Evolutionary conservation across 768 basidiomycete genomes (phyloP), one percentile per base, ranked within the genome.

Genomic region (Boletus rubroflammeus): DNA sequence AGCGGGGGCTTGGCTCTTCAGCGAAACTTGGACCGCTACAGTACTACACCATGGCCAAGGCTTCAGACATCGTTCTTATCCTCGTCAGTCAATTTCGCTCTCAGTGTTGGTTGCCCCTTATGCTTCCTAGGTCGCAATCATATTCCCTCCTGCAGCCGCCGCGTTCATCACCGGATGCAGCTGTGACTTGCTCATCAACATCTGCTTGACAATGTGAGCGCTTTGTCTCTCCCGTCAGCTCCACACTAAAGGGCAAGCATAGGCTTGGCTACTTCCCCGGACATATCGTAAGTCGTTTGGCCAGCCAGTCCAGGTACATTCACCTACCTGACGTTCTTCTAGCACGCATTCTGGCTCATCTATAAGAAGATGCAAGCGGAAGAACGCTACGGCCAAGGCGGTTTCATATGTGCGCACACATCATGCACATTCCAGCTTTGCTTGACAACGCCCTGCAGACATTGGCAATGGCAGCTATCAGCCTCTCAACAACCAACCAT

Each of bases 351-450:
- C 74, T 93, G 88, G 88, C 78, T 95, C 49, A 92, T 93, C 53
- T 93, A 93, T 75, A 86, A 80, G 80, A 88, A 87, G 80, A 92
- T 92, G 80, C 79, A 89, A 62, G 93, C 91, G 0, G 88, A 91
- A 62, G 90, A 91, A 62, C 78, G 76, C 39, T 95, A 90, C 63
- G 92, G 92, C 13, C 72, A 66, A 6, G 90, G 88, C 19, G 86
- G 86, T 31, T 93, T 83, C 75, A 70, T 77, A 48, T 93, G 90
- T 91, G 64, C 65, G 90, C 79, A 9, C 28, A 41, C 36, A n/a
- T 11, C n/a, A 1, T n/a, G 6, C 14, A 3, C 4, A 35, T 31
- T 6, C 48, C 10, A 3, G n/a, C 40, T n/a, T 40, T 36, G 2
- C 36, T 46, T 50, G 44, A 65, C 41, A 29, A 31, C 36, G 7